Evolutionary conservation across 306 rosid genomes (phyloP), one percentile per base, ranked within the genome.

Genomic region (Amphicarpaea edgeworthii): DNA sequence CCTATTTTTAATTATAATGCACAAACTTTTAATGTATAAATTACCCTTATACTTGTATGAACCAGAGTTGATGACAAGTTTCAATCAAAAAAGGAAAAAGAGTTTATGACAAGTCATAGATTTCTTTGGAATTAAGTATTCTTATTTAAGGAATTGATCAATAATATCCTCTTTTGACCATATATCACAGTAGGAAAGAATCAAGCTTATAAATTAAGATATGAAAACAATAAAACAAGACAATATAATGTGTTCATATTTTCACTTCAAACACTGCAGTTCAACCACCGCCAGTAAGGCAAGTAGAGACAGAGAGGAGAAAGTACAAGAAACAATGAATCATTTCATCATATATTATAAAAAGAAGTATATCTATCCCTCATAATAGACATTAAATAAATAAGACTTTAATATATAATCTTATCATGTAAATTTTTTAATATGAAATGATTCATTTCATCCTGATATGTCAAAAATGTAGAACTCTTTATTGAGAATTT

Each of bases 121-220:
- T 51, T 72, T 62, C 74, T 50, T 61, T 9, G 55, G 17, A 58
- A 32, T 59, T 49, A 60, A 66, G 57, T 45, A 7, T 30, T 19
- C 49, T 34, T 51, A 20, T 30, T n/a, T 32, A 38, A 30, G 12
- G 46, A 50, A 20, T 69, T n/a, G 4, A 69, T 46, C 32, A 45
- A 23, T 8, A 12, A 12, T 50, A 8, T 19, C 37, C 60, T 7
- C 11, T 26, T n/a, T 68, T 3, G 15, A 15, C 60, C 8, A 21
- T 32, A 77, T 54, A 53, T 53, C 14, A 28, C 1, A 21, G 1
- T 16, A 51, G 34, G 11, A n/a, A n/a, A 53, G 60, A 54, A 57
- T 42, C 12, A 42, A 28, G 5, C 57, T 54, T 66, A 5, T 20
- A 57, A 43, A 62, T 11, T 43, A 30, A 46, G 69, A 30, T 30